Conservation (phyloP, 2,329 filamentous ascomycete genomes). For the Colletotrichum sp. region DNA sequence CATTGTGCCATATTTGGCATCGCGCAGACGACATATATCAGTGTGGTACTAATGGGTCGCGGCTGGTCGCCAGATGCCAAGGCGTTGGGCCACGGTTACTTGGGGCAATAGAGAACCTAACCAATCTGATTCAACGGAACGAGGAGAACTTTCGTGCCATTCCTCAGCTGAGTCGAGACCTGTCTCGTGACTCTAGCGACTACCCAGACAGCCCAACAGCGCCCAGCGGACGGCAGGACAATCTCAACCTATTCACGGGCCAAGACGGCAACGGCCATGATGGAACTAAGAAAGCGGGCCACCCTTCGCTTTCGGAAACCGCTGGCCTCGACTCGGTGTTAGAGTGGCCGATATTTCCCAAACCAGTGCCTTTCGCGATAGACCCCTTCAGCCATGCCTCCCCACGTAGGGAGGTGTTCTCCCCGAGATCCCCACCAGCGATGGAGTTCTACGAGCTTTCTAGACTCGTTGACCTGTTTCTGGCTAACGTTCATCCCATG, state of each 20-base stretch:
- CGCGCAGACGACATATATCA: not conserved
- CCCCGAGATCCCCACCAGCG: slow-evolving; percentile 3
- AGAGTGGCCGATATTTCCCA: slow-evolving; percentile 18
- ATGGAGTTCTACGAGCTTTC: slow-evolving; percentile 19
- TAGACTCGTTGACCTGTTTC: slow-evolving; percentile 4
- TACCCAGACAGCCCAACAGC: slow-evolving; percentile 14
- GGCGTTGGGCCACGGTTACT: slow-evolving; percentile 12
- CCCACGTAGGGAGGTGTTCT: slow-evolving; percentile 3
- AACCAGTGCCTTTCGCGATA: slow-evolving; percentile 14
- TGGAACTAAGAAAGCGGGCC: not conserved
- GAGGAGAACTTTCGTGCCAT: slow-evolving; percentile 19
- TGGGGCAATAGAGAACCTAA: slow-evolving; percentile 15
- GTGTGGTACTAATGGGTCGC: not conserved
- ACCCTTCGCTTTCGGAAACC: not conserved
- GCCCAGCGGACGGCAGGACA: not conserved
- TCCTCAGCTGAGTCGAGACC: slow-evolving; percentile 14
- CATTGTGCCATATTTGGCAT: not conserved
- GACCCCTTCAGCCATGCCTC: slow-evolving; percentile 8
- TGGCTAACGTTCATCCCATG: slow-evolving; percentile 14
- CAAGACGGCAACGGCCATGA: not conserved
- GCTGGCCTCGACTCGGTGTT: slow-evolving; percentile 20
- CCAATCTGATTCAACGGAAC: slow-evolving; percentile 20
- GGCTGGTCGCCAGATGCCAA: slow-evolving; percentile 1
- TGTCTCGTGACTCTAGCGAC: slow-evolving; percentile 14
- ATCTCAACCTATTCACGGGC: not conserved